phyloP scores from a whole-genome alignment of 352 stramenopile genomes.

The Globisporangium carolinianum region DNA sequence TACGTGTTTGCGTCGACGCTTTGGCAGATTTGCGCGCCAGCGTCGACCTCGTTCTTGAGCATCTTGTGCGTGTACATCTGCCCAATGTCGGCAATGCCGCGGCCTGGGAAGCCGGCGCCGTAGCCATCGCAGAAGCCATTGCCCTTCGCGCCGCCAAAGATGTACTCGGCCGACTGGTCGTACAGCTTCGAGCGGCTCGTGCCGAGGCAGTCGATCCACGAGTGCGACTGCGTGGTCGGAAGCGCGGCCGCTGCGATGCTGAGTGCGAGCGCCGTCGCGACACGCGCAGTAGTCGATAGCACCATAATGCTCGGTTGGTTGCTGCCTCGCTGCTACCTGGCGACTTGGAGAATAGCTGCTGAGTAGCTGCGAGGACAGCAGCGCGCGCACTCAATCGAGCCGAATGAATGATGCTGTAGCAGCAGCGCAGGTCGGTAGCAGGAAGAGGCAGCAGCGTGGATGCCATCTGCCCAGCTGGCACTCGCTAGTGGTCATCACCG shows the following conservation, averaged over 20 bases:
- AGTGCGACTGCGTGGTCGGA: slow-evolving; percentile 29
- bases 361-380: not conserved
- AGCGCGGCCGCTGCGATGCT: slow-evolving; percentile 6
- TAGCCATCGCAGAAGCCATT: slow-evolving; percentile 73
- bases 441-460: too few relatives aligned
- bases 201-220: slow-evolving; percentile 76
- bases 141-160: slow-evolving; percentile 48
- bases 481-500: too few relatives aligned
- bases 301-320: slow-evolving; percentile 3
- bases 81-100: slow-evolving; percentile 42
- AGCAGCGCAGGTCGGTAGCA: too few relatives aligned
- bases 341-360: slow-evolving; percentile 1
- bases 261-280: slow-evolving; percentile 3
- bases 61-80: slow-evolving; percentile 61
- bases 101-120: slow-evolving; percentile 48
- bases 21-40: slow-evolving; percentile 36
- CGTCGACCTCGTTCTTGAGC: slow-evolving; percentile 55
- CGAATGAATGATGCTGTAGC: not conserved
- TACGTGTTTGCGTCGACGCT: slow-evolving; percentile 45
- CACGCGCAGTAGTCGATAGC: not conserved
- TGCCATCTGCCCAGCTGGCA: too few relatives aligned
- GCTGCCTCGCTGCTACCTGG: not conserved
- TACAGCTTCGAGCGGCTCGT: slow-evolving; percentile 58
- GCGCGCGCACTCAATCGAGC: too few relatives aligned
- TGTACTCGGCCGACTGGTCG: slow-evolving; percentile 54